phyloP scores from a whole-genome alignment of 2,329 filamentous ascomycete genomes.

The Colletotrichum scovillei region DNA sequence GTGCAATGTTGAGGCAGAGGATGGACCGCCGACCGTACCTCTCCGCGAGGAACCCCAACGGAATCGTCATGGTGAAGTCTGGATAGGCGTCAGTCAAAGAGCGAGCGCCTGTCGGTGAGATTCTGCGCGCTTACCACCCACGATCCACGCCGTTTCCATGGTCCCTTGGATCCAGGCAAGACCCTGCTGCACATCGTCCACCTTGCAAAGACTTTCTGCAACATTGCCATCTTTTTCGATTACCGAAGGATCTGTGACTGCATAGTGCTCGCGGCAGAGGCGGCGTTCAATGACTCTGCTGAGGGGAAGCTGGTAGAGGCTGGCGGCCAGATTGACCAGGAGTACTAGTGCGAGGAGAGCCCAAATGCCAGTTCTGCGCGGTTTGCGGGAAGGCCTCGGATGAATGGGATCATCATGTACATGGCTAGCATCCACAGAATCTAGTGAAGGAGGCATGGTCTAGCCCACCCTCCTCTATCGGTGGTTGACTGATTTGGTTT shows the following conservation, averaged over 20 bases:
- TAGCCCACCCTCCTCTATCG: too few relatives aligned
- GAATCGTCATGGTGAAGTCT: conserved; percentile 63
- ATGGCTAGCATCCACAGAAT: background rate
- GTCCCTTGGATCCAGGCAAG: conserved; percentile 64
- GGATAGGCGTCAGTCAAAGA: background rate
- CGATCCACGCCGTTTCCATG: conserved; percentile 62
- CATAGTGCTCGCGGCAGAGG: conserved; percentile 63
- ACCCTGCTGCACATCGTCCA: conserved; percentile 60
- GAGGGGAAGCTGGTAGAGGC: conserved; percentile 59
- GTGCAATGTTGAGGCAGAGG: conserved; percentile 56
- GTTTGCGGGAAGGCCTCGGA: background rate
- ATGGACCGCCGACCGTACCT: conserved; percentile 52
- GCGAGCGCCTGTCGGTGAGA: too few relatives aligned
- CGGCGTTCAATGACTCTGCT: conserved; percentile 59
- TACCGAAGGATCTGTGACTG: conserved; percentile 48
- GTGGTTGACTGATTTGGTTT: background rate
- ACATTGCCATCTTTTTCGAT: conserved; percentile 49
- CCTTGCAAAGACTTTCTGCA: conserved; percentile 65
- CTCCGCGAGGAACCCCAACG: conserved; percentile 58
- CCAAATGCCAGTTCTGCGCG: conserved; percentile 31
- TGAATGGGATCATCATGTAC: background rate
- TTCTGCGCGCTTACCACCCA: conserved; percentile 50
- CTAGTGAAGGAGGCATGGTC: background rate
- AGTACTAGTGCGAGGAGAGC: conserved; percentile 54
- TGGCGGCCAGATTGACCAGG: conserved; percentile 59